phyloP scores from a whole-genome alignment of 2,329 filamentous ascomycete species.

The Thermothelomyces thermophilus region DNA sequence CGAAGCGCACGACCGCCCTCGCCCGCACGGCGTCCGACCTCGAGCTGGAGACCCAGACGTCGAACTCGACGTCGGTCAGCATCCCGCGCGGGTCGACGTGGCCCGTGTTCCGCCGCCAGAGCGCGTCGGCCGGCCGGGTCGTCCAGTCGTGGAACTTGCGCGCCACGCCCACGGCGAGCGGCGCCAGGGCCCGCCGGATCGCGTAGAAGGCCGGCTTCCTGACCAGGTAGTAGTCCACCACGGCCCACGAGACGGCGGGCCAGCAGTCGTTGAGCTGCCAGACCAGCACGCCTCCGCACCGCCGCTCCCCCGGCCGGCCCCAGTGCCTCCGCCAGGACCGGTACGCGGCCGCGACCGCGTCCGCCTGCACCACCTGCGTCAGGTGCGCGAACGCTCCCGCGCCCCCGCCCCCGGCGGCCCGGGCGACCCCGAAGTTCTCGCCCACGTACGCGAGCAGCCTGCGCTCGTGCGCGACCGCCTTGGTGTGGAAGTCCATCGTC shows the following conservation, averaged over 20 bases:
- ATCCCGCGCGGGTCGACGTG: conserved; percentile 36
- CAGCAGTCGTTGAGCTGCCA: conserved; percentile 69
- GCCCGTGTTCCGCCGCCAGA: conserved; percentile 28
- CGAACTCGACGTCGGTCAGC: conserved; percentile 34
- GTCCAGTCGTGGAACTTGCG: conserved; percentile 39
- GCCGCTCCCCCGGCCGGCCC: conserved; percentile 48
- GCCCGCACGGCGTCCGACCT: conserved; percentile 20
- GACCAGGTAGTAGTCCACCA: conserved; percentile 56
- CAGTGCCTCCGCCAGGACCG: conserved; percentile 53
- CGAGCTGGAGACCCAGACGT: conserved; percentile 39
- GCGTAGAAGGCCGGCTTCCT: conserved; percentile 53
- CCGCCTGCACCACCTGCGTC: conserved; percentile 46
- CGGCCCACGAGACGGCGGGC: conserved; percentile 59
- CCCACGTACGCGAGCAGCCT: conserved; percentile 64
- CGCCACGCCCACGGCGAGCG: conserved; percentile 52
- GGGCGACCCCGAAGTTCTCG: conserved; percentile 58
- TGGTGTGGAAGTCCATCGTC: conserved; percentile 74
- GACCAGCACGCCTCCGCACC: conserved; percentile 58
- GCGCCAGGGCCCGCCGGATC: conserved; percentile 49
- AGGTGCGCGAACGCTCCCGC: conserved; percentile 47
- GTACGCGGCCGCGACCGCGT: conserved; percentile 42
- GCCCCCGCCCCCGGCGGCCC: conserved; percentile 16
- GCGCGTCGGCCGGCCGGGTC: conserved; percentile 30
- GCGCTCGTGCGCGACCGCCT: conserved; percentile 67
- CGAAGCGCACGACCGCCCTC: conserved; percentile 32